Percentiles rank a stretch among this genome's conserved stretches.
phyloP scores from a whole-genome alignment of 108 stramenopile genomes.

The Fragilaria crotonensis region DNA sequence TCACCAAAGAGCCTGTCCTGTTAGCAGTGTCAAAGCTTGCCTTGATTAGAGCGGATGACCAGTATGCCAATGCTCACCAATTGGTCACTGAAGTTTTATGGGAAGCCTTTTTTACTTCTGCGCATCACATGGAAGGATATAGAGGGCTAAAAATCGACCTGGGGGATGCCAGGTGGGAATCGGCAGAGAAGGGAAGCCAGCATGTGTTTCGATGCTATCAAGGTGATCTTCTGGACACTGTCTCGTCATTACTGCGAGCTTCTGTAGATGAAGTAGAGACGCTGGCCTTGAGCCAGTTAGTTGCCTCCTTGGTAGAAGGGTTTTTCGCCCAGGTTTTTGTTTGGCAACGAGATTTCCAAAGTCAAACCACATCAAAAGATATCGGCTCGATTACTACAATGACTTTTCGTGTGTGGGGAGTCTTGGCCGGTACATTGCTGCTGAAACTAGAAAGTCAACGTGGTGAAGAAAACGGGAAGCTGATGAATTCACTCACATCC shows the following conservation, averaged over 20 bases:
- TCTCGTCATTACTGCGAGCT: not conserved
- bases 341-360: constrained; percentile 4
- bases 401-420: constrained; percentile 30
- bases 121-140: constrained; percentile 71
- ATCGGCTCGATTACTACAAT: constrained; percentile 16
- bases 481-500: constrained; percentile 19
- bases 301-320: not conserved
- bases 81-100: constrained; percentile 16
- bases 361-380: not conserved
- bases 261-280: not conserved
- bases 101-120: constrained; percentile 41
- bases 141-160: constrained; percentile 27
- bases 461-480: not conserved
- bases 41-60: not conserved
- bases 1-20: constrained; percentile 7
- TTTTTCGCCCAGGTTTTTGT: not conserved
- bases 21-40: constrained; percentile 6
- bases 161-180: not conserved
- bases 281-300: not conserved
- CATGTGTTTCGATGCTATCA: constrained; percentile 38
- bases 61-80: not conserved
- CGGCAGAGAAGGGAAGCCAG: not conserved
- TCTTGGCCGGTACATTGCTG: constrained; percentile 10
- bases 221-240: constrained; percentile 19
- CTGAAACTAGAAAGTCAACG: not conserved